Conservation (phyloP, 2,329 filamentous ascomycete genomes). For the Fonsecaea nubica region DNA sequence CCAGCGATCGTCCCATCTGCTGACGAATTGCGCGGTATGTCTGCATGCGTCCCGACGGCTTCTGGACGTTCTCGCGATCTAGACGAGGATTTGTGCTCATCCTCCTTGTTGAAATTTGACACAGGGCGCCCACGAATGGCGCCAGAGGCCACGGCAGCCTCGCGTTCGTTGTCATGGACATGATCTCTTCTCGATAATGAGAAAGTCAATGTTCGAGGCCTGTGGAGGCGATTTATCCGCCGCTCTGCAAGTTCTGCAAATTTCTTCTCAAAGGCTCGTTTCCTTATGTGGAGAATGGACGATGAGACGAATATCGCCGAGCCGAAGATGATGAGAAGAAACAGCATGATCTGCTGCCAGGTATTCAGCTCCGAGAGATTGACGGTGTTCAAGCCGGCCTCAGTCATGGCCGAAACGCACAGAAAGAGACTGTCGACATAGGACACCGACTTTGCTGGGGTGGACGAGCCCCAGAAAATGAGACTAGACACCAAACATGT, state of each 20-base stretch:
- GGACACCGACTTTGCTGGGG: conserved; percentile 49
- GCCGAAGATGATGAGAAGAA: conserved; percentile 56
- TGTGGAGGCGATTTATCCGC: conserved; percentile 18
- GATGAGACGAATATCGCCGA: conserved; percentile 55
- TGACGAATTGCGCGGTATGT: not conserved
- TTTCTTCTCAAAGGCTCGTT: conserved; percentile 44
- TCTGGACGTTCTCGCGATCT: not conserved
- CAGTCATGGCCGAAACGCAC: conserved; percentile 55
- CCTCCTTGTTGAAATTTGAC: conserved; percentile 1
- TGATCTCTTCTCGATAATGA: conserved; percentile 25
- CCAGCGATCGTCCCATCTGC: not conserved
- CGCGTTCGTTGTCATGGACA: conserved; percentile 10
- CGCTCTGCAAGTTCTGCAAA: conserved; percentile 34
- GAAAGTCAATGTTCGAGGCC: conserved; percentile 24
- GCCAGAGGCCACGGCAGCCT: conserved; percentile 30
- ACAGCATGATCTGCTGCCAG: conserved; percentile 56
- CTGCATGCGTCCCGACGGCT: not conserved
- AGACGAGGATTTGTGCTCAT: conserved; percentile 7
- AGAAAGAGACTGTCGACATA: conserved; percentile 58
- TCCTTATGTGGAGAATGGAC: conserved; percentile 52
- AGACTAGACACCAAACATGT: conserved; percentile 52
- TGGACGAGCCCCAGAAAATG: conserved; percentile 57
- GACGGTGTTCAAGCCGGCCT: conserved; percentile 56
- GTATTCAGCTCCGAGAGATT: conserved; percentile 56
- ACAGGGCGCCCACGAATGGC: conserved; percentile 31